Conservation (phyloP, 2,329 filamentous ascomycete species). For the Hymenoscyphus scutula region DNA sequence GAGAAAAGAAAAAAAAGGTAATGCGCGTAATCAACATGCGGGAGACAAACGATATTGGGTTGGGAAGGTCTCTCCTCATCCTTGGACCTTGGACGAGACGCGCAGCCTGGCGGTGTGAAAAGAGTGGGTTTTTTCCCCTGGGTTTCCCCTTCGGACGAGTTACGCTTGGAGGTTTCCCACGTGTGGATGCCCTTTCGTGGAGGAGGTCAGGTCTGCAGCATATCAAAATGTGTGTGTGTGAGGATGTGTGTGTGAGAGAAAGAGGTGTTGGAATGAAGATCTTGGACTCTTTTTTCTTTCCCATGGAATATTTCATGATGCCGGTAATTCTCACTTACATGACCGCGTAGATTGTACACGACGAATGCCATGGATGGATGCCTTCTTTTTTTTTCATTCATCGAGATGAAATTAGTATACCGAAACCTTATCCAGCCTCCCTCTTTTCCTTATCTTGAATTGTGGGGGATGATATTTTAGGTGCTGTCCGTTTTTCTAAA, state of each 20-base stretch:
- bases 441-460: too few species aligned
- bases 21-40: background rate
- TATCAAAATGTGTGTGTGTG: background rate
- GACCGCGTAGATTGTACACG: background rate
- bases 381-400: too few species aligned
- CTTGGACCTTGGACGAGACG: slow-evolving; percentile 16
- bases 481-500: too few species aligned
- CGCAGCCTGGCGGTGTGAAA: slow-evolving; percentile 15
- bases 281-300: background rate
- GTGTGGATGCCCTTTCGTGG: slow-evolving; percentile 2
- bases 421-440: too few species aligned
- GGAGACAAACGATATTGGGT: background rate
- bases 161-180: slow-evolving; percentile 9
- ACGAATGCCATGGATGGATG: background rate
- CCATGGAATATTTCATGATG: too few species aligned
- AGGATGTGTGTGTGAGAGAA: background rate
- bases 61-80: slow-evolving; percentile 1
- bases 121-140: slow-evolving; percentile 2
- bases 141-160: background rate
- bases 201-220: too few species aligned
- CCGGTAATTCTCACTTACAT: background rate
- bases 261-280: background rate
- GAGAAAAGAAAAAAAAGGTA: background rate
- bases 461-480: too few species aligned
- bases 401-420: background rate